These are phyloP conservation scores for Ophiostoma piceae DNA, from an alignment of 2,329 filamentous ascomycete species.

Conservation along the genomic window DNA sequence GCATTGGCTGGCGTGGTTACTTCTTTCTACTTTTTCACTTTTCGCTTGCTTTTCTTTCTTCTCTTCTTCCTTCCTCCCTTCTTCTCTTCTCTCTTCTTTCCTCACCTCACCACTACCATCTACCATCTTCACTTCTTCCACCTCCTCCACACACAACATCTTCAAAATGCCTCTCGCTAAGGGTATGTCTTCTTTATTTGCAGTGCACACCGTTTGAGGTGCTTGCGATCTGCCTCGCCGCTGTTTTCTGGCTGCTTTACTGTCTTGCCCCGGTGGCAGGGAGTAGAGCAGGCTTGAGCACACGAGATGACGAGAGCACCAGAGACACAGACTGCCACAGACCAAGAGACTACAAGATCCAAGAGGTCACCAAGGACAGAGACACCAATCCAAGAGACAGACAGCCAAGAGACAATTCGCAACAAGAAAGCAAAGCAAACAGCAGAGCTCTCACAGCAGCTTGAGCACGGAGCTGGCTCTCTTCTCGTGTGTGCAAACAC, in stretches of 20 bases:
- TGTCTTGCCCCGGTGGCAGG: background rate
- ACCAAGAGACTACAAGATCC: background rate
- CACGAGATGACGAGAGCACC: background rate
- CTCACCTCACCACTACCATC: constrained; percentile 21
- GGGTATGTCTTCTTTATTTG: constrained; percentile 37
- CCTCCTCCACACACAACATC: constrained; percentile 28
- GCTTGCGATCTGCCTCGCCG: background rate
- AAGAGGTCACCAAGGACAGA: background rate
- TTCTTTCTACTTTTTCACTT: constrained; percentile 12
- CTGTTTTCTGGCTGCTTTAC: background rate
- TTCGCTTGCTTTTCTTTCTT: background rate
- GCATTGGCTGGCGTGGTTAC: background rate
- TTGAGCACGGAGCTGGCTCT: background rate
- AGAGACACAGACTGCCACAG: background rate
- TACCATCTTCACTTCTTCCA: constrained; percentile 26
- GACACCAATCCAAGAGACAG: background rate
- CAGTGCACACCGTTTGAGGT: background rate
- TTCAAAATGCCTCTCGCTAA: constrained; percentile 42
- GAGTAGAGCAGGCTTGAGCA: background rate
- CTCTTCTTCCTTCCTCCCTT: background rate
- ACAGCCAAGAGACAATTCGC: background rate
- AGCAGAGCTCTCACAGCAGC: background rate
- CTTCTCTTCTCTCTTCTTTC: background rate
- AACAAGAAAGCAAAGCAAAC: background rate
- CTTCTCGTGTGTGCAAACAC: background rate